A percentile compares a stretch with the other conserved stretches of the same genome.
phyloP scores from a whole-genome alignment of 2,329 filamentous ascomycete species.

The Zasmidium cellare region DNA sequence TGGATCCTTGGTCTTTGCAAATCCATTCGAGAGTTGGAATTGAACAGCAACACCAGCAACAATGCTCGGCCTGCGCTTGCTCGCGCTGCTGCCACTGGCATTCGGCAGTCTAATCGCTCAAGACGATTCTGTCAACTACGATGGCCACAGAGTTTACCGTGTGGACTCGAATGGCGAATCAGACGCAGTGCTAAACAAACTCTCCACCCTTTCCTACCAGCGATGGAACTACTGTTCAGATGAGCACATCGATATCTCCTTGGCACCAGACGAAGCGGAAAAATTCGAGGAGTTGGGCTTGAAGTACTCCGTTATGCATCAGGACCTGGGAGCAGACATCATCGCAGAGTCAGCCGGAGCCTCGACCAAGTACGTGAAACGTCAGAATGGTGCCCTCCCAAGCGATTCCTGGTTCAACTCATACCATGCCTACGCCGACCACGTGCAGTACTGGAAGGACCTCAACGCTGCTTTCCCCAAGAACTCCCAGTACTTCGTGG shows the following conservation, averaged over 20 bases:
- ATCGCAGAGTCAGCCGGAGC: slow-evolving; percentile 11
- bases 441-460: slow-evolving; percentile 26
- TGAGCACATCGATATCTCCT: slow-evolving; percentile 20
- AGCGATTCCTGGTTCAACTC: slow-evolving; percentile 23
- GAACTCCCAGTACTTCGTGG: slow-evolving; percentile 25
- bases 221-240: slow-evolving; percentile 17
- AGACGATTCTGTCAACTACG: slow-evolving; percentile 13
- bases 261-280: slow-evolving; percentile 12
- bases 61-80: slow-evolving; percentile 12
- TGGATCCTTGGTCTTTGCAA: too few relatives aligned
- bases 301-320: slow-evolving; percentile 19
- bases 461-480: slow-evolving; percentile 22
- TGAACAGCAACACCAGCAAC: neutral
- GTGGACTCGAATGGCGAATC: slow-evolving; percentile 14
- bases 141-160: slow-evolving; percentile 20
- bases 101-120: slow-evolving; percentile 14
- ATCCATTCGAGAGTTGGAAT: too few relatives aligned
- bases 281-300: slow-evolving; percentile 20
- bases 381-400: slow-evolving; percentile 19
- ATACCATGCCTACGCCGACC: slow-evolving; percentile 28
- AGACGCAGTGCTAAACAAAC: slow-evolving; percentile 7
- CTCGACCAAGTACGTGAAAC: slow-evolving; percentile 10
- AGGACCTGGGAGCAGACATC: slow-evolving; percentile 24
- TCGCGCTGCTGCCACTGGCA: slow-evolving; percentile 14
- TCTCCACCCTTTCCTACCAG: slow-evolving; percentile 18